These are phyloP conservation scores for Amoebophrya sp. DNA, from an alignment of 169 alveolate species.

Conservation along the genomic window DNA sequence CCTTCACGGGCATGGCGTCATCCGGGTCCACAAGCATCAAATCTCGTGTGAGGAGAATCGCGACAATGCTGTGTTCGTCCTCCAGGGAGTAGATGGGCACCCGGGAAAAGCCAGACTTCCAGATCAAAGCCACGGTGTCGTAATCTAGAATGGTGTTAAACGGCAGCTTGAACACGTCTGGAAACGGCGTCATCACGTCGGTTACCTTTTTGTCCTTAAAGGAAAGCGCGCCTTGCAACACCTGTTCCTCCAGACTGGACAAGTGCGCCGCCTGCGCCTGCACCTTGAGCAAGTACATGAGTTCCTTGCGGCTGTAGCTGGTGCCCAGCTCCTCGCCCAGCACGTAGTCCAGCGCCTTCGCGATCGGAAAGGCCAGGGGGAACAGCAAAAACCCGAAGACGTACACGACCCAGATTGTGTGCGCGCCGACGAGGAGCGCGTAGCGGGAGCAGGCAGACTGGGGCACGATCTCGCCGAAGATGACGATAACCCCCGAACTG, in stretches of 20 bases:
- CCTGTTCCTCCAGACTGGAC: not conserved
- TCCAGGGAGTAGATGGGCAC: slow-evolving; percentile 62
- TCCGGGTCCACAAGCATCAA: slow-evolving; percentile 52
- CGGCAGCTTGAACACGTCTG: slow-evolving; percentile 53
- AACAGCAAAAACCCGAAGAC: not conserved
- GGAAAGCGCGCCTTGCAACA: not conserved
- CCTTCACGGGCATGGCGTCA: slow-evolving; percentile 7
- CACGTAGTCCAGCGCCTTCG: not conserved
- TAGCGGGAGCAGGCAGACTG: slow-evolving; percentile 49
- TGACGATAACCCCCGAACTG: slow-evolving; percentile 45
- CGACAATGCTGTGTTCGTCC: slow-evolving; percentile 54
- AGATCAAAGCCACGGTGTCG: slow-evolving; percentile 45
- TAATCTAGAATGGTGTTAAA: slow-evolving; percentile 37
- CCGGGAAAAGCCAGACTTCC: slow-evolving; percentile 57
- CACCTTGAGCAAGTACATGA: not conserved
- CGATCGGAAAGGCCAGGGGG: not conserved
- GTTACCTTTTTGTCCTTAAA: not conserved
- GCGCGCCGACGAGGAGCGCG: slow-evolving; percentile 54
- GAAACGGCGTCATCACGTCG: slow-evolving; percentile 52
- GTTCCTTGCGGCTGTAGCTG: not conserved
- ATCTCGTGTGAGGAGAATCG: slow-evolving; percentile 55
- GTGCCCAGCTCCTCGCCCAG: not conserved
- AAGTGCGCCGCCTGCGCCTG: not conserved
- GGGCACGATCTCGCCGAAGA: slow-evolving; percentile 60
- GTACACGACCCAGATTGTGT: not conserved